phyloP scores from a whole-genome alignment of 2,329 filamentous ascomycete species.

The Cladosporium sp. region DNA sequence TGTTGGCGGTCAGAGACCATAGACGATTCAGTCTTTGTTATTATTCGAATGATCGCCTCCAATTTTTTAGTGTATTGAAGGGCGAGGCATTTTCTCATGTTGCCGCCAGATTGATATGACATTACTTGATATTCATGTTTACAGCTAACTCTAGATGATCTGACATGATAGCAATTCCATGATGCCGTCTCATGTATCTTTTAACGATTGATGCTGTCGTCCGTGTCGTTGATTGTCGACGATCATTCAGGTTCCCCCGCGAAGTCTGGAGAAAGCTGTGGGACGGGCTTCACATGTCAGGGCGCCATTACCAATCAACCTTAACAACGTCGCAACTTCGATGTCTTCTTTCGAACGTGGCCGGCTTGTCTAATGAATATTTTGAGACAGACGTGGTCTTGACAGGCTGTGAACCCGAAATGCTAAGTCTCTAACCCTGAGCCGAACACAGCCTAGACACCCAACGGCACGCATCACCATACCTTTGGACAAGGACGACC shows the following conservation, averaged over 20 bases:
- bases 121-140: too few species aligned
- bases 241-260: background rate
- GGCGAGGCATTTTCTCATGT: too few species aligned
- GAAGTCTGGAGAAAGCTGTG: background rate
- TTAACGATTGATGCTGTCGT: too few species aligned
- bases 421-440: background rate
- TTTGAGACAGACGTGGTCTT: background rate
- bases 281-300: slow-evolving; percentile 10
- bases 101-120: too few species aligned
- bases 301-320: slow-evolving; percentile 6
- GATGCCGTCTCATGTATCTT: too few species aligned
- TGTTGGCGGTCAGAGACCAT: too few species aligned
- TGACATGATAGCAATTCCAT: too few species aligned
- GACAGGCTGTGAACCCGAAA: background rate
- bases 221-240: too few species aligned
- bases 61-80: too few species aligned
- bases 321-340: background rate
- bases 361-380: background rate
- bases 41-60: too few species aligned
- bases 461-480: background rate
- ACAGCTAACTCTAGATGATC: too few species aligned
- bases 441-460: background rate
- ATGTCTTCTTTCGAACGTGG: background rate
- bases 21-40: too few species aligned
- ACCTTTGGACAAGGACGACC: background rate